Evolutionary conservation across 129 eudicot genomes (phyloP), one percentile per base, ranked within the genome.

Genomic region (Pittosporum tobira): DNA sequence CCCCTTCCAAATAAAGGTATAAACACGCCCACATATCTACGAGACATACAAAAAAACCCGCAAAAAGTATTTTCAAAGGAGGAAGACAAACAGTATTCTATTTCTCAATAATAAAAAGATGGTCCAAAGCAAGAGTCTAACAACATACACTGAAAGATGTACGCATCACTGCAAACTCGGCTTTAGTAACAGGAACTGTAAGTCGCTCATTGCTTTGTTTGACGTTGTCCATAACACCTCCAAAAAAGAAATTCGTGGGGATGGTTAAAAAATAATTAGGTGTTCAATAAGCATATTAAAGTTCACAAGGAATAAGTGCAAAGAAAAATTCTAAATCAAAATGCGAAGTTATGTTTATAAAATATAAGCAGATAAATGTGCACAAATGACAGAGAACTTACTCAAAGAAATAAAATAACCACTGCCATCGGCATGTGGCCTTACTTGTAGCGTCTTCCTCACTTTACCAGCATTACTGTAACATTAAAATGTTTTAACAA

Each of bases 381-480:
- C 18, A 45, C 51, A 30, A 23, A 15, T 47, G 20, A 68, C 28
- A 48, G 43, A 69, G 50, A 31, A 73, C 94, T 68, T 83, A 91
- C 98, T 78, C 79, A 91, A 55, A 22, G 85, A 75, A 30, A 91
- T 51, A 75, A 86, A 83, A 73, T 86, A 83, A 47, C 98, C 98
- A 51, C 52, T 71, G 22, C 82, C 80, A 66, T 86, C 95, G 5
- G 82, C 66, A 64, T 66, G 58, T 61, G 98, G 83, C 75, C 78
- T 91, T 28, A 91, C 55, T 23, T 94, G 81, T 67, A 91, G 71
- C 65, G 60, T 91, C 87, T 91, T 91, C 72, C 94, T 79, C 63
- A 91, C 94, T 81, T 91, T 94, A 46, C 96, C 98, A 61, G 94
- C 96, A 83, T 81, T 86, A 50, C 98, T 91, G 81, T 61, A 48